Conservation (phyloP, 2,329 filamentous ascomycete genomes). For the Botrytis pseudocinerea region DNA sequence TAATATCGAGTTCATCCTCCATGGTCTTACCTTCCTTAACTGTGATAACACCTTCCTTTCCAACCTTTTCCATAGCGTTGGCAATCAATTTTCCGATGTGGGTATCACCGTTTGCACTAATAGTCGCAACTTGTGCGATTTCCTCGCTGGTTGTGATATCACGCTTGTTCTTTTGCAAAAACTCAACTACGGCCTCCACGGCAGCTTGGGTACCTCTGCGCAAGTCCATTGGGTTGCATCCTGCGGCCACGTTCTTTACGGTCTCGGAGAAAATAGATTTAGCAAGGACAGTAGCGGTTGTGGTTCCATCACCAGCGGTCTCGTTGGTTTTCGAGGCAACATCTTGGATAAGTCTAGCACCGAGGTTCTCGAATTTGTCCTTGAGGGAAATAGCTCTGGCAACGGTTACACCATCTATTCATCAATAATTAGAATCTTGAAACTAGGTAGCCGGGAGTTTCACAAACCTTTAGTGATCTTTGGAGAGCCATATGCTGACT, state of each 20-base stretch:
- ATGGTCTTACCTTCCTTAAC: conserved; percentile 99
- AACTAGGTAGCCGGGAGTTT: background rate
- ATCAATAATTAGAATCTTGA: conserved; percentile 1
- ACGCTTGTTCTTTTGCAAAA: conserved; percentile 91
- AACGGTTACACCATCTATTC: conserved; percentile 79
- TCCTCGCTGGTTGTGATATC: conserved; percentile 97
- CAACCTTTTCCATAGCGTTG: conserved; percentile 99
- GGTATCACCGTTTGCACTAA: conserved; percentile 93
- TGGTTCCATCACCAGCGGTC: conserved; percentile 97
- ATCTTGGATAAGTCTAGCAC: conserved; percentile 93
- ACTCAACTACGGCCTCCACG: conserved; percentile 92
- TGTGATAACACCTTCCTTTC: conserved; percentile 99
- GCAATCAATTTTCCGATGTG: conserved; percentile 96
- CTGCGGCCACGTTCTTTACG: conserved; percentile 98
- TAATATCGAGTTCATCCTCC: conserved; percentile 95
- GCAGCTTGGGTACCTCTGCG: conserved; percentile 95
- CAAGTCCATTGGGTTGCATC: conserved; percentile 99
- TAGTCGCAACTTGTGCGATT: conserved; percentile 97
- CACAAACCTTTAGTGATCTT: conserved; percentile 97
- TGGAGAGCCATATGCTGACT: conserved; percentile 96
- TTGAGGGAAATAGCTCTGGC: conserved; percentile 87
- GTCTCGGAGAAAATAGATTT: conserved; percentile 99
- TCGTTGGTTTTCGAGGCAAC: conserved; percentile 99
- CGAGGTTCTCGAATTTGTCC: conserved; percentile 99
- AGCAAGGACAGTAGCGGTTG: conserved; percentile 93